Evolutionary conservation across 345 rosid species (phyloP), one percentile per base, ranked within the genome.

Genomic region (Nasturtium officinale): DNA sequence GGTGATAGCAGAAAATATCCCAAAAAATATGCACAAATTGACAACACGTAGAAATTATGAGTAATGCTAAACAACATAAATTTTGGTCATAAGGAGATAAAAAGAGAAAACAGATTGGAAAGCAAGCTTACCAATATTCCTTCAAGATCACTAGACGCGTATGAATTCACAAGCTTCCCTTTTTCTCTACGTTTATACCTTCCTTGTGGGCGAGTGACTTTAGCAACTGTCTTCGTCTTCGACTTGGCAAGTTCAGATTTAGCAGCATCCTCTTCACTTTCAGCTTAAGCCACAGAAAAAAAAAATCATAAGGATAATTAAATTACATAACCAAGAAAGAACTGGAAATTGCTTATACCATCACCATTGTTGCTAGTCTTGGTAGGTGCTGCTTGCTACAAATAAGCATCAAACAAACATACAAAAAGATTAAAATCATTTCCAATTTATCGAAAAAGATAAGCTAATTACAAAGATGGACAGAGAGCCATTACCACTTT

Each of bases 101-200:
- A 30, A 47, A 8, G 9, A 65, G 12, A 45, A 23, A 29, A 26
- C 13, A 7, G 47, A 29, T 61, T 43, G 51, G 20, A 80, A 17
- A 59, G 45, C 50, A 25, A 60, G 78, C 93, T 79, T 84, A 95
- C 99, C 46, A 95, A 81, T 78, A 95, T 95, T 73, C 98, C 98
- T 77, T 85, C 90, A 72, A 95, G 96, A 83, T 95, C 99, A 74
- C 85, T 86, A 2, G 86, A 80, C 25, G 99, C 86, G 82, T 91
- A 95, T 25, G 89, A 81, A 57, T 76, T 80, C 30, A 91, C 99
- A 81, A 76, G 88, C 87, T 95, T 95, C 74, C 91, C 99, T 48
- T 81, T 85, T 80, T 95, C 99, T 82, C 99, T 86, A 73, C 77
- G 91, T 70, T 84, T 80, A 72, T 91, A 95, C 80, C 99, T 95